Base-by-base conservation (phyloP, 1,139 yeast species). In the Suhomyces chickasaworum region DNA sequence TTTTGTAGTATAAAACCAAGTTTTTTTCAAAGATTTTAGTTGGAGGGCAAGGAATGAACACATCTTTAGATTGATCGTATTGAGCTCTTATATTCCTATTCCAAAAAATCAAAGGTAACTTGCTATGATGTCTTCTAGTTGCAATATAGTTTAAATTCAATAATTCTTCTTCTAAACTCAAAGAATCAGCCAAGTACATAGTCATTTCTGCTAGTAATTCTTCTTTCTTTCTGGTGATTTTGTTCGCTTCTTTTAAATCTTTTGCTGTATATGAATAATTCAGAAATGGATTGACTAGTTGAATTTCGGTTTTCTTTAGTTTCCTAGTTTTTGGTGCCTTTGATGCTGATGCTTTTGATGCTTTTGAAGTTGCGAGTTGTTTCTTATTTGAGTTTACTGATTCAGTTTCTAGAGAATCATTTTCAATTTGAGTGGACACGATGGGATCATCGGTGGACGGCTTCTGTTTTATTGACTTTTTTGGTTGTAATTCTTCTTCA, bases 151-250 rank as follows among this genome's bases (percentile, higher is more conserved):
- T 50, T 23, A 63, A 56, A 3, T 38, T 41, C 6, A 60, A 41
- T 18, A 51, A 48, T 3, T 50, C 57, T 6, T 22, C 31, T 2
- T 35, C 42, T 2, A 42, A 16, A 16, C 55, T 52, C 21, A 65
- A 45, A 7, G 59, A 49, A 25, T 48, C 31, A 2, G 66, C 56
- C 1, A 78, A 56, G 56, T 61, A 53, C 46, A 84, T 51, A 5
- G 72, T 67, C 75, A 84, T 80, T 52, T 80, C 82, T 3, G 65
- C 56, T 32, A 80, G 59, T 7, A 83, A 61, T 35, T 80, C 84
- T 5, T 73, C 80, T 54, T 78, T 81, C 32, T 73, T 66, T 37
- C 81, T 63, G 2, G 65, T 69, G 0, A 67, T 70, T 53, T 69
- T 76, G 57, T 85, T 85, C 1, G 73, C 83, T 30, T 73, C 76